phyloP scores from a whole-genome alignment of 148 eudicot genomes.

The Hydrangea macrophylla region DNA sequence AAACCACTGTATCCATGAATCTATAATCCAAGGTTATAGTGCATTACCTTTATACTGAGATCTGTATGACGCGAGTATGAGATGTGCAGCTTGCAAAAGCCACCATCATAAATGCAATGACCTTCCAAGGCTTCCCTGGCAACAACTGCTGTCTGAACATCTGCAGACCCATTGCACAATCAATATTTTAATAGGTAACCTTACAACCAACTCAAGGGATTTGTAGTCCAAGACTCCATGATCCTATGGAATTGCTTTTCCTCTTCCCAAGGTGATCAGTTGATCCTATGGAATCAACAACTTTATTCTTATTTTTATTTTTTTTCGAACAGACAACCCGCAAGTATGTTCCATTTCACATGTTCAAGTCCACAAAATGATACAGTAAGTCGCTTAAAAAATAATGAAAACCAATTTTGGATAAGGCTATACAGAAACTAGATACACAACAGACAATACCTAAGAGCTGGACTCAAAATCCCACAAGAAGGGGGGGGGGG shows the following conservation, averaged over 20 bases:
- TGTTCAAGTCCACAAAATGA: neutral
- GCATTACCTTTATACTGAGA: conserved; percentile 85
- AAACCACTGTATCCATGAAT: neutral
- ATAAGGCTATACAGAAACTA: too few relatives aligned
- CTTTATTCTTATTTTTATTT: too few relatives aligned
- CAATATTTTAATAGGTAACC: neutral
- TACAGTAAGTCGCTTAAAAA: neutral
- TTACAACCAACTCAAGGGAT: neutral
- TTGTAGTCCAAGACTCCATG: neutral
- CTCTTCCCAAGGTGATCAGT: neutral
- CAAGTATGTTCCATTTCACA: too few relatives aligned
- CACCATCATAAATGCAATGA: conserved; percentile 98
- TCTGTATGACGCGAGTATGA: conserved; percentile 97
- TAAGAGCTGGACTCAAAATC: too few relatives aligned
- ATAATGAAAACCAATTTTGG: too few relatives aligned
- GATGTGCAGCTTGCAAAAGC: conserved; percentile 91
- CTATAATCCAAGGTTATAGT: neutral
- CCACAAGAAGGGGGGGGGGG: too few relatives aligned
- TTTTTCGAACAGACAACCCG: too few relatives aligned
- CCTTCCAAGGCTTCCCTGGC: conserved; percentile 98
- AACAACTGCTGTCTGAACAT: conserved; percentile 88
- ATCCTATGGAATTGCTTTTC: neutral
- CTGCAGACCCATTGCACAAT: conserved; percentile 35
- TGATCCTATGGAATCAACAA: neutral
- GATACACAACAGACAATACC: too few relatives aligned